Conservation (phyloP, 2,329 filamentous ascomycete genomes). For the Alternaria arborescens region DNA sequence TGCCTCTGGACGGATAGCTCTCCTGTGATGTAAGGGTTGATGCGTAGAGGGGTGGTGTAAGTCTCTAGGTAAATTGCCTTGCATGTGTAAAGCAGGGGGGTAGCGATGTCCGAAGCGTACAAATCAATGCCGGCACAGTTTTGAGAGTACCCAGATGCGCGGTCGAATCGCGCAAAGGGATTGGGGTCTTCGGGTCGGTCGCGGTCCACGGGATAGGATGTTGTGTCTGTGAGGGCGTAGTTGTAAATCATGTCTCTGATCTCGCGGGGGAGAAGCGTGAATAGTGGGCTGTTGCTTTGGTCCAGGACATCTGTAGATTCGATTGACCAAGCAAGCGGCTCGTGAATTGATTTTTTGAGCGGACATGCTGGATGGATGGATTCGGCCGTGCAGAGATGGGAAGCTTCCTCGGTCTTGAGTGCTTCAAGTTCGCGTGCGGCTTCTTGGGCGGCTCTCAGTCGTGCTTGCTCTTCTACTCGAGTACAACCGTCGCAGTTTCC, state of each 20-base stretch:
- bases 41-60: conserved; percentile 19
- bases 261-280: conserved; percentile 23
- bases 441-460: neutral
- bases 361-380: neutral
- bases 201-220: conserved; percentile 10
- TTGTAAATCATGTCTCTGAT: conserved; percentile 28
- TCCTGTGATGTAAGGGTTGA: conserved; percentile 18
- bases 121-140: neutral
- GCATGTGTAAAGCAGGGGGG: conserved; percentile 27
- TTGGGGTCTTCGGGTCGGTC: neutral
- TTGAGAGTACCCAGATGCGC: neutral
- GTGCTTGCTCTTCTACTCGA: neutral
- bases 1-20: neutral
- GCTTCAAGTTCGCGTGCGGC: neutral
- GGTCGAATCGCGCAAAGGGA: neutral
- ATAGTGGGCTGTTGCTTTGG: conserved; percentile 23
- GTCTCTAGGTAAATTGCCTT: conserved; percentile 34
- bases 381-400: neutral
- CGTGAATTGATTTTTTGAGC: neutral
- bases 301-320: neutral
- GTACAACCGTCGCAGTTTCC: neutral
- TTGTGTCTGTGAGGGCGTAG: conserved; percentile 23
- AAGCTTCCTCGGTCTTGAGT: neutral
- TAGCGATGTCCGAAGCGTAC: conserved; percentile 15
- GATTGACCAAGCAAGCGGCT: conserved; percentile 32